Evolutionary conservation across 192 early-diverging fungal species (phyloP), one percentile per base, ranked within the genome.

Genomic region (Coemansia asiatica): DNA sequence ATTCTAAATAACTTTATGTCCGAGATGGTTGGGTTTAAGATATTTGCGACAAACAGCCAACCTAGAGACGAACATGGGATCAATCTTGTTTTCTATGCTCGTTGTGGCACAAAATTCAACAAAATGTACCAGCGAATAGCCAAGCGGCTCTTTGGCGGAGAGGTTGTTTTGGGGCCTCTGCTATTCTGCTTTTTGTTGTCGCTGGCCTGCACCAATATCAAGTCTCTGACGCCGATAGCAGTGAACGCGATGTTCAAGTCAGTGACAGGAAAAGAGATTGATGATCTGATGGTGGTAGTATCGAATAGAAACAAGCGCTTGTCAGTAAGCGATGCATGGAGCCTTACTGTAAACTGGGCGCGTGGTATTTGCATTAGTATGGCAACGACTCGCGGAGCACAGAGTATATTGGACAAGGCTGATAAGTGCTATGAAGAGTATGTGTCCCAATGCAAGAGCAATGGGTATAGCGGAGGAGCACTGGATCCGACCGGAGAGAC

Each of bases 121-220:
- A 26, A 49, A 7, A 51, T 61, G 22, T 21, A 51, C 27, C 33
- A 55, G 31, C 56, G 69, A 9, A 66, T 80, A 16, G 25, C 21
- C 8, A 44, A 38, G 16, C 60, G 72, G 22, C 62, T 80, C 6
- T 29, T 71, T 9, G 18, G 56, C 12, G 27, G 40, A 2, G 22
- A 26, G 18, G 53, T 46, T 8, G 69, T 81, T 1, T 50, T 63
- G 2, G 72, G 44, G 1, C 78, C 78, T 15, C 58, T 71, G 38
- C 60, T 81, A 16, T 70, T 44, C 35, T 72, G 28, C 48, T 57
- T 48, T 27, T 8, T 81, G 25, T 2, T 71, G 1, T 57, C 47
- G 38, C 56, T 81, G 16, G 48, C 29, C 12, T 74, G 72, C 28
- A 44, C 22, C 10, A 36, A 10, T 15, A 18, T 66, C 12, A 15